Evolutionary conservation across 257 asterid genomes (phyloP), one percentile per base, ranked within the genome.

Genomic region (Gentiana macrophylla): DNA sequence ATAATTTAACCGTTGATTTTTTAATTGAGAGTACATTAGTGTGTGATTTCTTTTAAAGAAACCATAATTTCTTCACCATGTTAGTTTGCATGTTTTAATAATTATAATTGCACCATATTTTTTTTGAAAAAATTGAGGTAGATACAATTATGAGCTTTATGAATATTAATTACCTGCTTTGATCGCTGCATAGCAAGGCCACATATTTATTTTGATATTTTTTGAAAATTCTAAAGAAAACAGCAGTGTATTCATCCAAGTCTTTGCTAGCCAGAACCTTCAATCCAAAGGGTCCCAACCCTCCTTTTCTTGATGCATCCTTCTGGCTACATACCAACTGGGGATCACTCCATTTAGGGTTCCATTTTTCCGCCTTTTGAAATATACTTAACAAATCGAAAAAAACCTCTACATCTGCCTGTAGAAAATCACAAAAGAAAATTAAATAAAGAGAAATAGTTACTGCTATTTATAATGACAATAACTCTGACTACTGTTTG

Each of bases 151-250:
- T 24, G 24, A 24, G 24, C 24, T 24, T 24, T 24, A 24, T 24
- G 24, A 24, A 24, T 24, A 24, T 24, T 24, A 24, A 24, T 24
- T 52, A 75, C 88, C 80, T 78, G 77, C 77, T 73, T 60, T 75
- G 89, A 55, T 81, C 85, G 57, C 72, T 70, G 49, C 85, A 76
- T 81, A 81, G 75, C 49, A 80, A 74, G 59, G 72, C 82, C 12
- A 70, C 73, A 54, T 55, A 59, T 51, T 64, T 75, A 48, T 12
- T 65, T 5, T 24, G 24, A 24, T 57, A 8, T 7, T 50, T 57
- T 60, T 60, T 77, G 62, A 74, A 70, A 45, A 79, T 24, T 49
- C 71, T 70, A 4, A 79, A 82, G 58, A 76, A 79, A 32, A 82
- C 53, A 1, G 79, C 74, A 24, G 82, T 82, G 51, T 72, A 64